Evolutionary conservation across 805 yeast genomes (phyloP).

Genomic region (Metschnikowia lunata): DNA sequence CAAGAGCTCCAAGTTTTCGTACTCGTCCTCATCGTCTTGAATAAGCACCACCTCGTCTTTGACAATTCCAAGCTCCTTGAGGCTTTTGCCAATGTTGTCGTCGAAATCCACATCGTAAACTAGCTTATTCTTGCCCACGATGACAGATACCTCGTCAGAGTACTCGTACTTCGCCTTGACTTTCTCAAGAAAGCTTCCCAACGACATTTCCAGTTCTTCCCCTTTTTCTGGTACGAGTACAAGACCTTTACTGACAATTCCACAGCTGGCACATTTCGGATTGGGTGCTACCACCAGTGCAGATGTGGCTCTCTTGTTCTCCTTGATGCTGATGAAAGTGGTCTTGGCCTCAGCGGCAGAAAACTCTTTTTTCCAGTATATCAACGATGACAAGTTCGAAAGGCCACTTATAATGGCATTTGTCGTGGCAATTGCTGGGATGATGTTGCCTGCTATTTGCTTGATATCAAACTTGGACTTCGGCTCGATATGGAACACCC

Average conservation of each 20-base stretch:
- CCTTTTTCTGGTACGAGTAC: slow-evolving; percentile 34
- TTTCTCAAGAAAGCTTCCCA: slow-evolving; percentile 49
- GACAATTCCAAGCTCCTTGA: slow-evolving; percentile 48
- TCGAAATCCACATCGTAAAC: slow-evolving; percentile 86
- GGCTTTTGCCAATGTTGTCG: slow-evolving; percentile 53
- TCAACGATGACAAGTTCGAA: slow-evolving; percentile 69
- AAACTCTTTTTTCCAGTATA: slow-evolving; percentile 38
- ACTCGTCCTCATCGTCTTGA: slow-evolving; percentile 73
- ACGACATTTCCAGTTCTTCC: slow-evolving; percentile 33
- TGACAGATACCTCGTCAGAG: slow-evolving; percentile 51
- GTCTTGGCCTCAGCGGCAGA: slow-evolving; percentile 23
- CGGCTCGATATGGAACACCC: slow-evolving; percentile 61
- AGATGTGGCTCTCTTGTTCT: slow-evolving; percentile 61
- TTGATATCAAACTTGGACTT: slow-evolving; percentile 83
- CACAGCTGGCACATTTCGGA: slow-evolving; percentile 65
- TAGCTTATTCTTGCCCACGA: slow-evolving; percentile 55
- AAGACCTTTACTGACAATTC: slow-evolving; percentile 35
- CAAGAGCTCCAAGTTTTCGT: slow-evolving; percentile 61
- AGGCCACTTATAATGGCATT: slow-evolving; percentile 94
- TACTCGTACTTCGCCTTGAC: slow-evolving; percentile 50
- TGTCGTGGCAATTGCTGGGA: slow-evolving; percentile 97
- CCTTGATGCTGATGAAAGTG: slow-evolving; percentile 40
- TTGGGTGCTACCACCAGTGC: slow-evolving; percentile 62
- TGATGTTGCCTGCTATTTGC: slow-evolving; percentile 95
- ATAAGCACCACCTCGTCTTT: slow-evolving; percentile 64